These are phyloP conservation scores for Trichoderma sp. DNA, from an alignment of 2,329 filamentous ascomycete species.

Conservation along the genomic window DNA sequence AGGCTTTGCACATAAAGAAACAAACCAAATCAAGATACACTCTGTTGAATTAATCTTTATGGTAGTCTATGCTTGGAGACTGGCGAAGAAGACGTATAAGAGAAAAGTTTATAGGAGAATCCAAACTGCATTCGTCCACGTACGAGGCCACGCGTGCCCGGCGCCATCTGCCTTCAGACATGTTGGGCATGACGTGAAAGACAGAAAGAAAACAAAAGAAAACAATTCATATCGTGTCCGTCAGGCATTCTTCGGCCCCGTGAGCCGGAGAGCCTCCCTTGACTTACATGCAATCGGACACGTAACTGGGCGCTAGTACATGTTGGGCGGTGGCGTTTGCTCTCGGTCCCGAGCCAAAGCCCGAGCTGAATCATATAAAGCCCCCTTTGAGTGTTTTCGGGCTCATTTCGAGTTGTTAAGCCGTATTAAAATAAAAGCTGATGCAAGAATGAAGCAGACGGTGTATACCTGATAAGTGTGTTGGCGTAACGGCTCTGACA, in stretches of 20 bases:
- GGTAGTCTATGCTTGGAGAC: neutral
- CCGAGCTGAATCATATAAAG: neutral
- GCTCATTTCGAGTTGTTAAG: neutral
- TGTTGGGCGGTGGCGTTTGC: constrained; percentile 8
- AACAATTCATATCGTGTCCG: neutral
- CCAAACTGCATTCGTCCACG: neutral
- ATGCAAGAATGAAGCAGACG: neutral
- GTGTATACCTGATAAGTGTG: neutral
- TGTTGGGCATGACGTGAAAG: neutral
- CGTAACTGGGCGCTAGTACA: constrained; percentile 4
- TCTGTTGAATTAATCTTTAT: neutral
- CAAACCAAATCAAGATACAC: neutral
- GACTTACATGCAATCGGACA: constrained; percentile 1
- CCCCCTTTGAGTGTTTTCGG: neutral
- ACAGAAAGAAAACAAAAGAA: neutral
- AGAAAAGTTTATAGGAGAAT: neutral
- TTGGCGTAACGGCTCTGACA: neutral
- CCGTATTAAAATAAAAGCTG: neutral
- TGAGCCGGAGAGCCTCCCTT: neutral
- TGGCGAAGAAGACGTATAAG: neutral
- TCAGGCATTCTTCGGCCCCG: neutral
- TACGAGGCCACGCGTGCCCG: neutral
- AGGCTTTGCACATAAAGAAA: neutral
- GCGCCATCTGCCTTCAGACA: neutral
- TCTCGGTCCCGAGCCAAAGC: constrained; percentile 5